Base-by-base conservation (phyloP, 1,284 basidiomycete species). In the Phellinidium pouzarii region DNA sequence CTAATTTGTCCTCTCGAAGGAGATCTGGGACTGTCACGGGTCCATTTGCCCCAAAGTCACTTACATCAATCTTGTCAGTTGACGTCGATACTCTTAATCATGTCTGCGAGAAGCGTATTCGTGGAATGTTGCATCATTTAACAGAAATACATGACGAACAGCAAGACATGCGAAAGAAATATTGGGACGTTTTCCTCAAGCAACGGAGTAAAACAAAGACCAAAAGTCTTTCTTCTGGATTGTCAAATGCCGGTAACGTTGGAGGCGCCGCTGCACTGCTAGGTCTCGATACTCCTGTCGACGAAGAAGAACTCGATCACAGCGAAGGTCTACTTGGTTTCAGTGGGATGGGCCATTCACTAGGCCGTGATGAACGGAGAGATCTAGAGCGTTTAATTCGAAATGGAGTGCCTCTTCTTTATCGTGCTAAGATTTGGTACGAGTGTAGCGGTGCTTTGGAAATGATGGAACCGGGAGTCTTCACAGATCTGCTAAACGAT, bases 381-480 rank as follows among this genome's bases (percentile, higher is more conserved):
- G 86, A 88, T 60, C 91, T 98, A 59, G 82, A 86, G 53, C 71
- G 80, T 49, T 73, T 99, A 2, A 82, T 95, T 22, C 73, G 90
- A 48, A 78, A 74, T 44, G 96, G 96, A 0, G 88, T 98, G 20
- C 95, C 95, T 6, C 76, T 98, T 23, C 80, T 79, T 34, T 94
- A 95, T 64, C 79, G 95, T 6, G 77, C 87, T 25, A 93, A 95
- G 64, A 78, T 92, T 37, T 94, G 92, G 90, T 69, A 87, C 52
- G 95, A 99, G 70, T 96, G 91, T 65, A 91, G 87, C 55, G 93
- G 94, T 1, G 94, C 87, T 1, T 74, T 91, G 61, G 94, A 97
- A 66, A 84, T 94, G 71, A 81, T 83, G 53, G 93, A 97, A 61
- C 95, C 95, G 0, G 95, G 96, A 2, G 68, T 90, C 55, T 99